Evolutionary conservation across 768 basidiomycete genomes (phyloP), one percentile per base, ranked within the genome.

Genomic region (Tylopilus sp.): DNA sequence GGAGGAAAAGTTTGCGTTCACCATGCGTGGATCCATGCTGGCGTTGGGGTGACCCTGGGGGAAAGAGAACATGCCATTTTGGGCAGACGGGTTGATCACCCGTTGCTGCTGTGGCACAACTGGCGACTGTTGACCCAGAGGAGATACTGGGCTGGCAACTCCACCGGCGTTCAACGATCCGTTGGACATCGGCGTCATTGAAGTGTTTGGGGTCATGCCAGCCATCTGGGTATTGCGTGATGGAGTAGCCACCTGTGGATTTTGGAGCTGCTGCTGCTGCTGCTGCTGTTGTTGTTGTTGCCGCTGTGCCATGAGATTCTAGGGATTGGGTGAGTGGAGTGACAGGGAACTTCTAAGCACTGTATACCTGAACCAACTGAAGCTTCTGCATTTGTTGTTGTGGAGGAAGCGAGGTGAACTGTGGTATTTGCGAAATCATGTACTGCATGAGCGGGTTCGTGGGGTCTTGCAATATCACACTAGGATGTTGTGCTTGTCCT

Each of bases 301-400:
- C 28, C 55, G 66, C 31, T 63, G 64, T 6, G 52, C 53, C 40
- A 68, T 10, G 39, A 22, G 51, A 30, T 12, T 47, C 63, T 66
- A 30, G 12, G 25, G 6, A 53, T 50, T 8, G 1, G 7, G 21
- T 63, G 33, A 63, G 56, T 44, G 40, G 17, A 47, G 41, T 31
- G 5, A 39, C 38, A 10, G 36, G 39, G 28, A 18, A 2, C 25
- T 17, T 15, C 10, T 1, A 15, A 25, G 25, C 0, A 17, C 12
- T 7, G 67, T 72, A 44, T 57, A 83, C 83, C 73, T 81, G 81
- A 13, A 79, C 62, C 48, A 67, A 52, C 31, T 78, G 65, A 66
- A 88, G 71, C 61, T 75, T 80, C 65, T 85, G 84, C 55, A 87
- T 60, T 68, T 88, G 85, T 58, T 75, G 69, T 51, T 72, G 77